phyloP scores from a whole-genome alignment of 2,329 filamentous ascomycete genomes.

The Aspergillus sp. region DNA sequence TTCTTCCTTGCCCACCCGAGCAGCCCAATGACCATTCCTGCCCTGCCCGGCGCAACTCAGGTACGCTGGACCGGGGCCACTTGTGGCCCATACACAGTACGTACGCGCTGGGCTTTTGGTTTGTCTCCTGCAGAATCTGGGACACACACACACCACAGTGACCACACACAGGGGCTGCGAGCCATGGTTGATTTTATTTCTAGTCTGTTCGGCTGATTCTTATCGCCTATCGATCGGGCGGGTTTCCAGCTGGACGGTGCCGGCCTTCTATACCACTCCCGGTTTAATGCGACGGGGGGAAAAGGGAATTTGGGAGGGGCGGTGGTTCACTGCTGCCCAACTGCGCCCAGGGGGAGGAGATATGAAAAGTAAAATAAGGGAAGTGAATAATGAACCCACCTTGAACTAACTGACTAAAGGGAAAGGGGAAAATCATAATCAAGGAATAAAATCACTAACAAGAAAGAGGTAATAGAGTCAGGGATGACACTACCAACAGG shows the following conservation, averaged over 20 bases:
- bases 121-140: neutral
- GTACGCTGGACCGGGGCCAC: slow-evolving; percentile 2
- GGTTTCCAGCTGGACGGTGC: neutral
- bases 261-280: neutral
- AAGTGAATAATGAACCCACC: neutral
- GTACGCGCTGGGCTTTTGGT: neutral
- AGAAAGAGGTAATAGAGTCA: neutral
- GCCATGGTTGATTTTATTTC: slow-evolving; percentile 5
- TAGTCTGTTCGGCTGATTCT: neutral
- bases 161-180: neutral
- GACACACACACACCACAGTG: neutral
- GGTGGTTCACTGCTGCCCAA: neutral
- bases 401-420: neutral
- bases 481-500: slow-evolving; percentile 1
- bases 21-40: neutral
- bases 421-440: neutral
- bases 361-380: too few species aligned
- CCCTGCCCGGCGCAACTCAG: neutral
- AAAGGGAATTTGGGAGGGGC: neutral
- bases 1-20: neutral
- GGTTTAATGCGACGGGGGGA: neutral
- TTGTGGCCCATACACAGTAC: neutral
- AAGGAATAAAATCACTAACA: neutral
- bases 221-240: neutral
- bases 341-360: neutral